These are phyloP conservation scores for Thermoascus crustaceus DNA, from an alignment of 2,329 filamentous ascomycete genomes.

Conservation along the genomic window DNA sequence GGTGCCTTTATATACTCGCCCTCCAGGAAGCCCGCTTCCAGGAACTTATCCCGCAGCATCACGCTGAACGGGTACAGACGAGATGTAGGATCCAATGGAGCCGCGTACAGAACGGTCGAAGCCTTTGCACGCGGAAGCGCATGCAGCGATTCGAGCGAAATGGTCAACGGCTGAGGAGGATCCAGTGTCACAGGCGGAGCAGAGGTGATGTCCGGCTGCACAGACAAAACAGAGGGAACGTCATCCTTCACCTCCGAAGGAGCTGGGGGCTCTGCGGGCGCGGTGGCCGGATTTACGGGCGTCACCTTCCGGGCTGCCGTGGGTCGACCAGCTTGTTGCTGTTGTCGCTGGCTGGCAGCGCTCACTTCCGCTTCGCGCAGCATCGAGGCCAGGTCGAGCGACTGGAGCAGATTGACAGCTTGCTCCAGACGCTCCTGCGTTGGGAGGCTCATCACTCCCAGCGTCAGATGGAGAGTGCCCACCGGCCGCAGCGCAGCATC, in stretches of 20 bases:
- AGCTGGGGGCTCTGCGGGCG: slow-evolving; percentile 34
- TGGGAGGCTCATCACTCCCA: slow-evolving; percentile 74
- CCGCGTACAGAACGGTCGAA: slow-evolving; percentile 35
- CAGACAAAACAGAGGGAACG: background rate
- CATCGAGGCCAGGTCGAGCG: slow-evolving; percentile 37
- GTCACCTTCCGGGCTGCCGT: too few species aligned
- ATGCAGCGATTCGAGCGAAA: slow-evolving; percentile 38
- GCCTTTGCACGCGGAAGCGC: slow-evolving; percentile 27
- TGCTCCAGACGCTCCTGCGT: slow-evolving; percentile 41
- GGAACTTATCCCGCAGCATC: slow-evolving; percentile 33
- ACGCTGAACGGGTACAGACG: slow-evolving; percentile 36
- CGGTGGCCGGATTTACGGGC: slow-evolving; percentile 13
- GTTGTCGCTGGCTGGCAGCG: too few species aligned
- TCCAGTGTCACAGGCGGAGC: background rate
- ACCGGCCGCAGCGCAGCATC: slow-evolving; percentile 63
- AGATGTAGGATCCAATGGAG: slow-evolving; percentile 30
- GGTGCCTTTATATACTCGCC: slow-evolving; percentile 16
- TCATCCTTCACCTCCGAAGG: slow-evolving; percentile 1
- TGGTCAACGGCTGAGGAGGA: slow-evolving; percentile 23
- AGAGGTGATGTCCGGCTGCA: background rate
- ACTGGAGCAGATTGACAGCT: slow-evolving; percentile 39
- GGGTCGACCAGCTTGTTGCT: too few species aligned
- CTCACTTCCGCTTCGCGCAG: slow-evolving; percentile 26
- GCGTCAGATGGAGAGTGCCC: slow-evolving; percentile 74
- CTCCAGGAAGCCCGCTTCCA: slow-evolving; percentile 36